phyloP scores from a whole-genome alignment of 1,284 basidiomycete genomes.

The Cryptococcus sp. region DNA sequence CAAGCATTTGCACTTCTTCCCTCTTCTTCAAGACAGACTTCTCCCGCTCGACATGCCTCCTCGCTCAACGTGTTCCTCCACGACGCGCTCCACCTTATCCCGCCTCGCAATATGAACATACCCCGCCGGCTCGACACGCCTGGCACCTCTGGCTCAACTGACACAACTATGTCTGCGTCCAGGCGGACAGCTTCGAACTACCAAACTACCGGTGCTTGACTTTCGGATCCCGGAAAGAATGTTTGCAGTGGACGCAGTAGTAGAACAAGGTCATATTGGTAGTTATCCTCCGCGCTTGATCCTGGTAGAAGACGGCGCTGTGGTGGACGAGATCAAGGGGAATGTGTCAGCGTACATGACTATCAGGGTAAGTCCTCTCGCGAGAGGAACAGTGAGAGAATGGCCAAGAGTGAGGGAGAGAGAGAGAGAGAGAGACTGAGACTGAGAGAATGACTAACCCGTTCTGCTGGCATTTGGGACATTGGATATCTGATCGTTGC shows the following conservation, averaged over 20 bases:
- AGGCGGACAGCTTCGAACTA: background rate
- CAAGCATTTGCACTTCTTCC: too few species aligned
- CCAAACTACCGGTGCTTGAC: constrained; percentile 23
- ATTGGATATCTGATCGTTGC: constrained; percentile 53
- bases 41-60: too few species aligned
- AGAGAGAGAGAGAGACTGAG: background rate
- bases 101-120: too few species aligned
- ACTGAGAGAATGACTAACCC: constrained; percentile 38
- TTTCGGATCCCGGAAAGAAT: constrained; percentile 70
- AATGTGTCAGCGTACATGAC: background rate
- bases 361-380: background rate
- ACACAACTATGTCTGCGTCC: too few species aligned
- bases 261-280: constrained; percentile 81
- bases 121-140: too few species aligned
- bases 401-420: background rate
- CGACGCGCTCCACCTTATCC: too few species aligned
- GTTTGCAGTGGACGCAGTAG: constrained; percentile 82
- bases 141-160: too few species aligned
- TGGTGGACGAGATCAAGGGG: background rate
- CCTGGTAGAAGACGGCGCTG: constrained; percentile 88
- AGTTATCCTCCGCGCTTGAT: constrained; percentile 90
- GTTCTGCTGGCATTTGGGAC: constrained; percentile 51
- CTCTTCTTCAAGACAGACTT: too few species aligned
- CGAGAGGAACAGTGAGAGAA: background rate
- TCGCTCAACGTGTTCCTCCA: too few species aligned